Percentiles rank a stretch among this genome's conserved stretches.
These are phyloP conservation scores for Rostrohypoxylon terebratum DNA, from an alignment of 495 filamentous ascomycete species.

Conservation along the genomic window DNA sequence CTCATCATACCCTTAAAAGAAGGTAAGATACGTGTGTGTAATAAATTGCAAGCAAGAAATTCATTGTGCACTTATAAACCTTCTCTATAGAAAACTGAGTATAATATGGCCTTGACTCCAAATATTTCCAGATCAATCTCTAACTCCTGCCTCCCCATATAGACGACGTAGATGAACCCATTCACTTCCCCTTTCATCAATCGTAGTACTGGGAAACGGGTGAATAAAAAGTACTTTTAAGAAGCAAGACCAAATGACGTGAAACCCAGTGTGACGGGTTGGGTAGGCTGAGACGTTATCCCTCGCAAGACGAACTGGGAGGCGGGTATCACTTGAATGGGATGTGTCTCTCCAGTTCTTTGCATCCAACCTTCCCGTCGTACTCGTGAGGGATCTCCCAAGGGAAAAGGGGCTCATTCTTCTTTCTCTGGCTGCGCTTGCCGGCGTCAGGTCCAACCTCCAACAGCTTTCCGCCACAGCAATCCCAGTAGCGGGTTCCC, in stretches of 20 bases:
- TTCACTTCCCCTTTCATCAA: too few relatives aligned
- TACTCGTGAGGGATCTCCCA: conserved; percentile 13
- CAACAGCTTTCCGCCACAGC: conserved; percentile 24
- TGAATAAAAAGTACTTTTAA: too few relatives aligned
- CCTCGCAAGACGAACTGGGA: not conserved
- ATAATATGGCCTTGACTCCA: too few relatives aligned
- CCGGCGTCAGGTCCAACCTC: not conserved
- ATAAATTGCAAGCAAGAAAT: too few relatives aligned
- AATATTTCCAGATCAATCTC: too few relatives aligned
- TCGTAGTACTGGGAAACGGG: too few relatives aligned
- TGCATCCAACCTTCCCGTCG: conserved; percentile 24
- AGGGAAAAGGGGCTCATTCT: not conserved
- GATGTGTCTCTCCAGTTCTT: not conserved
- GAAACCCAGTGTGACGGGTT: not conserved
- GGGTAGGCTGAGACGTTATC: not conserved
- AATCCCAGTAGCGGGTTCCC: conserved; percentile 25
- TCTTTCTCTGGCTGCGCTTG: conserved; percentile 20
- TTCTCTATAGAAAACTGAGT: too few relatives aligned
- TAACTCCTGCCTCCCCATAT: too few relatives aligned
- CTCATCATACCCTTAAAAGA: too few relatives aligned
- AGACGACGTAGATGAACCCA: too few relatives aligned
- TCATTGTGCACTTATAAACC: too few relatives aligned
- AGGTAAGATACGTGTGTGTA: too few relatives aligned
- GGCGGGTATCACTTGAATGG: not conserved
- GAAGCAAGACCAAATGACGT: not conserved